Evolutionary conservation across 345 rosid species (phyloP), one percentile per base, ranked within the genome.

Genomic region (Lumnitzera littorea): DNA sequence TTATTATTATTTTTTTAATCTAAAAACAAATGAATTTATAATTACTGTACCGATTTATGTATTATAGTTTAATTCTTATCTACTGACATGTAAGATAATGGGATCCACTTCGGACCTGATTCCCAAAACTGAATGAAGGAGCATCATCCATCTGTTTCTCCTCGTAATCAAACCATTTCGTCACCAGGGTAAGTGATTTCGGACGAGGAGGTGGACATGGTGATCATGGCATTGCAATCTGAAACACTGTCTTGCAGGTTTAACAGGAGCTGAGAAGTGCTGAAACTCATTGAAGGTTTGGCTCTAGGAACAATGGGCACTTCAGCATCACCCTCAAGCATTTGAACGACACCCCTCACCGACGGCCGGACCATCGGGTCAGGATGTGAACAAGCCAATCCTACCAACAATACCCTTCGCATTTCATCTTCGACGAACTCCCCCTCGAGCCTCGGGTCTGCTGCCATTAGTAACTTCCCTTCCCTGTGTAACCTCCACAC

Each of bases 351-450:
- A 3, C 62, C 67, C 67, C 99, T 77, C 97, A 88, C 91, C 0
- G 81, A 73, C 36, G 99, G 99, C 72, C 99, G 73, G 52, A 73
- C 81, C 65, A 71, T 15, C 13, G 97, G 94, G 85, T 95, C 97
- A 2, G 99, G 99, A 66, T 91, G 82, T 0, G 99, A 88, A 62
- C 99, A 95, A 50, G 94, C 96, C 53, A 95, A 68, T 51, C 99
- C 99, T 31, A 95, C 88, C 71, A 82, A 10, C 50, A 95, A 69
- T 48, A 82, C 87, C 82, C 77, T 79, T 60, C 62, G 72, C 80
- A 91, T 80, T 58, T 86, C 99, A 14, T 17, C 74, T 73, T 80
- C 87, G 5, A 78, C 74, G 43, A 79, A 80, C 50, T 77, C 78
- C 5, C 86, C 88, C 0, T 66, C 84, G 0, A 95, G 89, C 70